Base-by-base conservation (phyloP, 345 rosid species). In the Sisymbrium altissimum region DNA sequence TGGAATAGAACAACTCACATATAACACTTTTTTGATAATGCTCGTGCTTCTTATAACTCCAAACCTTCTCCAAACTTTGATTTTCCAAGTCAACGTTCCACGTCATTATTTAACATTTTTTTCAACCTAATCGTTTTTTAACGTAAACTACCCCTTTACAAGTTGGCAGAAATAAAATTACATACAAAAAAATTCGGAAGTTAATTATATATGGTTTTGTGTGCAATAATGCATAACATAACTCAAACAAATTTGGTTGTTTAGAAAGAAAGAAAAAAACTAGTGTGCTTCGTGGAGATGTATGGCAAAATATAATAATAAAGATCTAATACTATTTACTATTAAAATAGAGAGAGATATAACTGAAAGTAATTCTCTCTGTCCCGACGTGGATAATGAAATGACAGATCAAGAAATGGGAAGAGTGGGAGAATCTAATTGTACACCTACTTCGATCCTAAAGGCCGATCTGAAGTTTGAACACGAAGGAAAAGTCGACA, bases 31-130 rank as follows among this genome's bases (percentile, higher is more conserved):
- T 66, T 69, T 9, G 2, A 52, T 40, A 43, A 33, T 53, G 64
- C 74, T 61, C 70, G 79, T 75, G 79, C 49, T 75, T 68, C 74
- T 68, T 60, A 43, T 75, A 41, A 75, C 74, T 62, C 43, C 79
- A 60, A 68, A 60, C 64, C 70, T 53, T 61, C 74, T 62, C 74
- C 39, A 18, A 35, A 21, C 15, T 68, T 52, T 33, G 49, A 54
- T 41, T 64, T 59, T 12, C 56, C 39, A 76, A 62, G 27, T 44
- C 48, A 73, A 54, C 30, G 8, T 32, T 33, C 65, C 46, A 53
- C 38, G 55, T 72, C 68, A 30, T 19, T 40, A 18, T 56, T 40
- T 1, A n/a, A 9, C 17, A n/a, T 30, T 65, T 46, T 65, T 46
- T 33, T 19, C 11, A 13, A 30, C 27, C 4, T 12, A 52, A 33